A percentile compares a stretch with the other conserved stretches of the same genome.
Conservation (phyloP, 768 basidiomycete genomes). For the Collybia sp. region DNA sequence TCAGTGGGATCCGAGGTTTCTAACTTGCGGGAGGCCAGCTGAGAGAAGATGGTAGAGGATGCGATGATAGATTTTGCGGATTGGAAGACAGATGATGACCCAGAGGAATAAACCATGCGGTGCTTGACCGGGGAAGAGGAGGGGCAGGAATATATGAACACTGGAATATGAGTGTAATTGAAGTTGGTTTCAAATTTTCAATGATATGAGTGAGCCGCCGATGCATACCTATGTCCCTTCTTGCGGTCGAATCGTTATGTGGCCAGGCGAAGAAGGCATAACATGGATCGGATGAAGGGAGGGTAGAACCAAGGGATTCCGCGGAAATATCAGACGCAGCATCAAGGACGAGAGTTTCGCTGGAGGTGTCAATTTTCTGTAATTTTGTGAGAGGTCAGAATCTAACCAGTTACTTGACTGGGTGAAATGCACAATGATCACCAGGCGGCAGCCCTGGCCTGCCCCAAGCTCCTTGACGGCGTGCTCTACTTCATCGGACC, state of each 20-base stretch:
- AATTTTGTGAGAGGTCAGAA: background rate
- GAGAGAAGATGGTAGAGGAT: conserved; percentile 32
- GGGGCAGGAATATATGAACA: conserved; percentile 93
- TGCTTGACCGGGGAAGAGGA: conserved; percentile 73
- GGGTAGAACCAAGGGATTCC: conserved; percentile 36
- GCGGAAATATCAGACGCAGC: conserved; percentile 34
- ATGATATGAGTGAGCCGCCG: background rate
- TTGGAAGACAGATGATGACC: conserved; percentile 50
- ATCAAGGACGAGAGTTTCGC: conserved; percentile 52
- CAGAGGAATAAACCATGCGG: conserved; percentile 87
- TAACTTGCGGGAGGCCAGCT: conserved; percentile 55
- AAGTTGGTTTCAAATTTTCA: too few species aligned
- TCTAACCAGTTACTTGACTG: background rate
- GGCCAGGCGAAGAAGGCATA: conserved; percentile 71
- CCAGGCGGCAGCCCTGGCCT: conserved; percentile 44
- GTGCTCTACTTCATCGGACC: conserved; percentile 60
- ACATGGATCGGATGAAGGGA: conserved; percentile 59
- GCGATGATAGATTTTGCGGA: conserved; percentile 49
- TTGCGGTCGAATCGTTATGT: conserved; percentile 30
- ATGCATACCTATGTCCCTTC: conserved; percentile 57
- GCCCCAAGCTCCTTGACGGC: conserved; percentile 57
- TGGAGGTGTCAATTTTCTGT: conserved; percentile 63
- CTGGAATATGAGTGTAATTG: conserved; percentile 38
- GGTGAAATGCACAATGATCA: conserved; percentile 55
- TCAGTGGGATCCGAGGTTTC: conserved; percentile 82